Conservation (phyloP, 73 alveolate species). For the Paramecium octaurelia region DNA sequence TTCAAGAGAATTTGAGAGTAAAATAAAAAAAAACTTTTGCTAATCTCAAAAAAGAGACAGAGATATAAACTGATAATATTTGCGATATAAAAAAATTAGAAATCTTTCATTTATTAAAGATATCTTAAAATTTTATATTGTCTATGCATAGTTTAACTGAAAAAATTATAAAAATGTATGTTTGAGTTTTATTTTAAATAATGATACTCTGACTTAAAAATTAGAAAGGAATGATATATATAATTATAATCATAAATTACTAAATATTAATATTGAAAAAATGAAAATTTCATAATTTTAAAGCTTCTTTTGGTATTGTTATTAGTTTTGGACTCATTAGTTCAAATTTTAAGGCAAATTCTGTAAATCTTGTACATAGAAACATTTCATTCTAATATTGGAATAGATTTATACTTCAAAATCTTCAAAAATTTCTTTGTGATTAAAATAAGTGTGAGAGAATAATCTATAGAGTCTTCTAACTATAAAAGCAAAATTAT, state of each 20-base stretch:
- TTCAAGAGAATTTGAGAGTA: neutral
- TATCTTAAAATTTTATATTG: neutral
- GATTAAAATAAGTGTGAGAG: constrained; percentile 95
- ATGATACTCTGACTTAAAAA: neutral
- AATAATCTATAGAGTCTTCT: constrained; percentile 95
- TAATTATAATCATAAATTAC: neutral
- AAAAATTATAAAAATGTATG: neutral
- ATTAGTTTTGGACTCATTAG: constrained; percentile 90
- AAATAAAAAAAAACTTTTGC: neutral
- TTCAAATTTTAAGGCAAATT: constrained; percentile 89
- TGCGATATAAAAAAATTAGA: neutral
- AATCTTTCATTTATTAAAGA: neutral
- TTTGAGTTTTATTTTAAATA: neutral
- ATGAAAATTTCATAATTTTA: neutral
- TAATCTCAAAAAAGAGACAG: neutral
- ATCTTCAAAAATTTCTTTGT: constrained; percentile 89
- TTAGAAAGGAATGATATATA: neutral
- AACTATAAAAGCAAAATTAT: constrained; percentile 85
- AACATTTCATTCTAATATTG: constrained; percentile 80
- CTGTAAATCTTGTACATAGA: constrained; percentile 96
- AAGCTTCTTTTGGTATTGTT: constrained; percentile 89
- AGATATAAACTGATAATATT: neutral
- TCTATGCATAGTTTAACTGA: neutral
- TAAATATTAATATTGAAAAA: neutral
- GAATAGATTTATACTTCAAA: constrained; percentile 71